Base-by-base conservation (phyloP, 805 yeast species). In the Pichia ethanolica region DNA sequence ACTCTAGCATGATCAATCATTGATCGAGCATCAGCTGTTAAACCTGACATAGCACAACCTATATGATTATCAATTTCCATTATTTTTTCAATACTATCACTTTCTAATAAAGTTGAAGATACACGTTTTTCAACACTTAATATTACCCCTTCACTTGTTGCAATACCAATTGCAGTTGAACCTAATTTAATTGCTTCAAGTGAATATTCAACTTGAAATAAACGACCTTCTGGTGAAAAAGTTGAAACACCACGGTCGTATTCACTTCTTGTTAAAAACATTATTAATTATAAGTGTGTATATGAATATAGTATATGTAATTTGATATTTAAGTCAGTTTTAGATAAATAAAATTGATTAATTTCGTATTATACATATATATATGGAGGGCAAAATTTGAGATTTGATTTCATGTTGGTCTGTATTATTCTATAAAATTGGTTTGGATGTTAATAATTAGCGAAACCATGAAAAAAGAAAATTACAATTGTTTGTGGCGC, bases 221-320 rank as follows among this genome's bases (percentile, higher is more conserved):
- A 73, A 65, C 99, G 86, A 28, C 99, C 99, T 67, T 95, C 99
- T 28, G 99, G 99, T 1, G 98, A 90, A 68, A 95, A 93, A 8
- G 99, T 95, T 63, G 95, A 86, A 45, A 93, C 99, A 55, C 99
- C 99, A 69, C 99, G 86, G 67, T 93, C 99, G 69, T 93, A 93
- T 75, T 93, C 99, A 71, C 96, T 86, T 83, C 99, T 86, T n/a
- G 99, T 93, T 58, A 93, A 78, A 71, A 93, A 93, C 99, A 93
- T 93, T 47, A 50, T 54, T 9, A 20, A 20, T 20, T 20, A 20
- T 20, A 20, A 3, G 20, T 20, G 2, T 20, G 3, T 20, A 20
- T 32, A 7, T 14, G 12, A 1, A 10, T 12, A 7, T 20, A 27
- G 20, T 14, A 4, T 27, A 32, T 13, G 26, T 11, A 39, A 7